These are phyloP conservation scores for Lomentospora prolificans DNA, from an alignment of 2,329 filamentous ascomycete species.

Conservation along the genomic window DNA sequence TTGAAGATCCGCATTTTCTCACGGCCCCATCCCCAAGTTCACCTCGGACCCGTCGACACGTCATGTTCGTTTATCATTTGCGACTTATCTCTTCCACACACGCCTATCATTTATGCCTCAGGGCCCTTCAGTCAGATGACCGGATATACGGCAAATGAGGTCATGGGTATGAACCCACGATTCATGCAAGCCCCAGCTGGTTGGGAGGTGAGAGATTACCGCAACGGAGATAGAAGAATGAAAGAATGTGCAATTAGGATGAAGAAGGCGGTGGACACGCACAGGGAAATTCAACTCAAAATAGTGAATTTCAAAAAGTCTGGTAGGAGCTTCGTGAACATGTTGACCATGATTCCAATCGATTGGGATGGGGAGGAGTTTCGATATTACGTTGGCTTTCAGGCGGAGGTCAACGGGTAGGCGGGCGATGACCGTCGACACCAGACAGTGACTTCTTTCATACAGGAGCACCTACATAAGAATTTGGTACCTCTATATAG, in stretches of 20 bases:
- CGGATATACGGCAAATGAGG: conserved; percentile 65
- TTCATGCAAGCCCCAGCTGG: conserved; percentile 73
- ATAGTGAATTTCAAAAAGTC: conserved; percentile 76
- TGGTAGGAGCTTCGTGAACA: conserved; percentile 69
- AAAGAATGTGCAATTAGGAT: conserved; percentile 47
- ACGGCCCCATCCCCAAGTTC: conserved; percentile 63
- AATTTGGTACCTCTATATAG: too few relatives aligned
- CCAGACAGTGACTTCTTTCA: too few relatives aligned
- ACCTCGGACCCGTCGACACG: conserved; percentile 73
- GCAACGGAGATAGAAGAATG: conserved; percentile 10
- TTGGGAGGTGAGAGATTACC: neutral
- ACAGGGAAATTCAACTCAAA: conserved; percentile 36
- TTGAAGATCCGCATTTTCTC: conserved; percentile 46
- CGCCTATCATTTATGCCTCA: conserved; percentile 76
- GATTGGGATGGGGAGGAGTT: conserved; percentile 52
- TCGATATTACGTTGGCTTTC: conserved; percentile 72
- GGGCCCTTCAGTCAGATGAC: conserved; percentile 71
- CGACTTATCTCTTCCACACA: conserved; percentile 63
- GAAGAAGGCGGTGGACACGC: conserved; percentile 32
- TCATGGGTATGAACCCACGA: conserved; percentile 71
- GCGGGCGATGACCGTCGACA: too few relatives aligned
- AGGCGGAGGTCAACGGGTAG: conserved; percentile 60
- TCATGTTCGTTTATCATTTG: conserved; percentile 79
- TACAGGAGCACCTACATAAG: too few relatives aligned
- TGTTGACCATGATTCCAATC: conserved; percentile 80